Base-by-base conservation (phyloP, 495 filamentous ascomycete genomes). In the Poronia punctata region DNA sequence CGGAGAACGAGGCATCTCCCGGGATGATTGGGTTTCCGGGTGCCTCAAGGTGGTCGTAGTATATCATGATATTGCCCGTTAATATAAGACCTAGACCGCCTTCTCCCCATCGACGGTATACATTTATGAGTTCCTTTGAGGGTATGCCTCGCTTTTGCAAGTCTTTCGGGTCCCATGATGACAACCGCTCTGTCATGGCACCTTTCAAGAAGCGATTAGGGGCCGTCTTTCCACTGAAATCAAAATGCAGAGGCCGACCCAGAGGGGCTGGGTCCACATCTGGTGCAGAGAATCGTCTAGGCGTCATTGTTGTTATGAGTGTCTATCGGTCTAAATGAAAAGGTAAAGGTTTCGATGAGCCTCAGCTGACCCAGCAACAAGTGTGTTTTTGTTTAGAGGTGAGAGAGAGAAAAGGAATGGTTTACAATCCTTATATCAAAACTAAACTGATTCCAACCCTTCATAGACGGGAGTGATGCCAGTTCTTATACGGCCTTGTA, bases 41-140 rank as follows among this genome's bases (percentile, higher is more conserved):
- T 7, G 66, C 67, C 44, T 80, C 78, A 7, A 82, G 61, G 20
- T 82, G 71, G 26, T 76, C 71, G 46, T 60, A 67, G 33, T 75
- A 71, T 20, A 82, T 66, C 71, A 78, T 72, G 53, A 78, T 64
- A 53, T 82, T 82, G 42, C 79, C 79, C 4, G 76, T 79, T 1
- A 82, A 48, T 33, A 79, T 75, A 12, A 70, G 48, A n/a, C 79
- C 79, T 24, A 70, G 60, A 9, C 61, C 67, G 12, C 74, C 76
- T 37, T 78, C 73, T 14, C 77, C 79, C 78, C 79, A 83, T 29
- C 68, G 57, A 33, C 64, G 59, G 54, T 82, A 84, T 3, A 75
- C 57, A 29, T 78, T 74, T 52, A 81, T 71, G 17, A 79, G 52
- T 19, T 76, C 63, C 17, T 71, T 61, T n/a, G 73, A 69, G 1